Base-by-base conservation (phyloP, 202 grass and related monocot species). In the Bolboschoenoplectus hybrid region DNA sequence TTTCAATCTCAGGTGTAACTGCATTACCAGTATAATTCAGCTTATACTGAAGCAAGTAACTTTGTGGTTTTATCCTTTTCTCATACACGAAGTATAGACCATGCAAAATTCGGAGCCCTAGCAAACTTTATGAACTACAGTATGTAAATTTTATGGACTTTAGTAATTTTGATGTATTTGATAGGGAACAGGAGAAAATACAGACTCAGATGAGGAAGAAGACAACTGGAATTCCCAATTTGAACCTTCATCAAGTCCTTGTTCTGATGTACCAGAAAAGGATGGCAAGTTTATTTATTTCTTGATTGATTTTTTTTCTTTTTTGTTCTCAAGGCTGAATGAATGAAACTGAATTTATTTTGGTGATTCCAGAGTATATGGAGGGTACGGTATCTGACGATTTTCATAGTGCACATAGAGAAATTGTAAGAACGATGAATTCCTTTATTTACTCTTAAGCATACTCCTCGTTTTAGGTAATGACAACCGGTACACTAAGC, bases 141-240 rank as follows among this genome's bases (percentile, higher is more conserved):
- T 62, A 51, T 81, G 16, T 66, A 38, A 13, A 65, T 58, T 81
- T 67, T 69, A 88, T 74, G 50, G 12, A 86, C 47, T 62, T 71
- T 20, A 39, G 70, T 82, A 82, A 51, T 47, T 82, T 83, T 38
- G 57, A 69, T 85, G 38, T 9, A 60, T 87, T 70, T 87, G 63
- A 79, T 67, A 99, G 97, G 85, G 71, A 89, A 78, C 72, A 85
- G 81, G 40, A 79, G 82, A 83, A 82, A 87, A 89, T 85, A 88
- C 87, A 44, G 70, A 83, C 71, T 81, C 89, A 7, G 86, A 91
- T 60, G 86, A 56, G 67, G 88, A 94, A 63, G 92, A 97, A 88
- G 85, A 88, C 86, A 95, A 84, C 66, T 71, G 87, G 82, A 64
- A 87, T 67, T 89, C 84, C 39, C 89, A 86, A 77, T 86, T 85